Evolutionary conservation across 139 green algal genomes (phyloP).

Genomic region (Ettlia oleoabundans): DNA sequence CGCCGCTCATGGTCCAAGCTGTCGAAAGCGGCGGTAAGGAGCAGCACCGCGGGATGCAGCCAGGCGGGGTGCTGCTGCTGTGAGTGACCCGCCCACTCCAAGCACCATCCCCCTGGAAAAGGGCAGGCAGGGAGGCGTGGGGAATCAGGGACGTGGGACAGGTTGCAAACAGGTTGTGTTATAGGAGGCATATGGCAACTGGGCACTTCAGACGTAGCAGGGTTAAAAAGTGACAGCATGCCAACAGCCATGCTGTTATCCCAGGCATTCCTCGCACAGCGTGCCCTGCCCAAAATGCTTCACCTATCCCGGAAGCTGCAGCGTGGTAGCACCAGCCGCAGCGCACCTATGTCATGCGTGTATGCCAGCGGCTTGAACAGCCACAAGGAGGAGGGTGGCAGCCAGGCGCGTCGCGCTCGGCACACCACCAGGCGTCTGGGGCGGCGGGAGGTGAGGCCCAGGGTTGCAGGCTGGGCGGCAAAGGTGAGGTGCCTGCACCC

Average conservation of each 20-base stretch:
- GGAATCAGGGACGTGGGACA: background rate
- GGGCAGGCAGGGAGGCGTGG: background rate
- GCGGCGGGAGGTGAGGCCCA: background rate
- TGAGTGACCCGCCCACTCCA: conserved; percentile 46
- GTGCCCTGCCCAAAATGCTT: no score
- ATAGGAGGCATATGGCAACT: no score
- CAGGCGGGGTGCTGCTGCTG: conserved; percentile 32
- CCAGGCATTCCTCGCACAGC: no score
- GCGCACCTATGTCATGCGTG: conserved; percentile 37
- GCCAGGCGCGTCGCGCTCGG: conserved; percentile 44
- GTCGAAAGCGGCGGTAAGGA: conserved; percentile 47
- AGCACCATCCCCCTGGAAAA: conserved; percentile 45
- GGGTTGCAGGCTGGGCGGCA: conserved; percentile 12
- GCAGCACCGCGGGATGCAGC: conserved; percentile 43
- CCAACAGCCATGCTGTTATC: background rate
- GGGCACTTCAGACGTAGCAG: no score
- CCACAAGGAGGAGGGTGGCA: conserved; percentile 52
- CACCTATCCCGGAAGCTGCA: background rate
- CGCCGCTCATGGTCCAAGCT: conserved; percentile 24
- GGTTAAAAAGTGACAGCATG: background rate
- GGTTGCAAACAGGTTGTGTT: background rate
- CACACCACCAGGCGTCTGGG: conserved; percentile 29
- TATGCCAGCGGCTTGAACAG: conserved; percentile 47
- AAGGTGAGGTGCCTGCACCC: conserved; percentile 52
- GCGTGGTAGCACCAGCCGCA: background rate